phyloP scores from a whole-genome alignment of 108 stramenopile species.

The Stephanodiscus minutulus region DNA sequence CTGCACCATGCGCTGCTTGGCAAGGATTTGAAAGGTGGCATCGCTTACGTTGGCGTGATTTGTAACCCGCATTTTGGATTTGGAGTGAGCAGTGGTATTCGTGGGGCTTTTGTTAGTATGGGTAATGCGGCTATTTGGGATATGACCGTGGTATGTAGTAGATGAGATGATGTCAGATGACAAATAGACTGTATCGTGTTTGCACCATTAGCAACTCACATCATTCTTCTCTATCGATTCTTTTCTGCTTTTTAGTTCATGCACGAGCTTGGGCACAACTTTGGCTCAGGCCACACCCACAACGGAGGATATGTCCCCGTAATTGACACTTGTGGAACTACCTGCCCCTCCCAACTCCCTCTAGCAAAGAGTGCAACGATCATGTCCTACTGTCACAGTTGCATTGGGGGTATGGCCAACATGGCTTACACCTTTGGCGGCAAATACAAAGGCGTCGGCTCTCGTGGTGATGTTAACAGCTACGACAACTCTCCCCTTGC shows the following conservation, averaged over 20 bases:
- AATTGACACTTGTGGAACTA: conserved; percentile 13
- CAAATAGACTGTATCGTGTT: no score
- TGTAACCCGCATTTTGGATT: background rate
- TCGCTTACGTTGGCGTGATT: no score
- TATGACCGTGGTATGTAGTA: background rate
- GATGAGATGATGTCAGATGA: no score
- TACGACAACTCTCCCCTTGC: conserved; percentile 3
- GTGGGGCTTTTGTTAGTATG: background rate
- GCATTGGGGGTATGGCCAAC: background rate
- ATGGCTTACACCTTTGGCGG: conserved; percentile 15
- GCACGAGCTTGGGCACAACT: conserved; percentile 7
- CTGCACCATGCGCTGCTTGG: conserved; percentile 4
- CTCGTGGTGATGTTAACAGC: background rate
- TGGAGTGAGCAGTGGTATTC: background rate
- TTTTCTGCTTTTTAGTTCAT: background rate
- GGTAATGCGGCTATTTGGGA: conserved; percentile 5
- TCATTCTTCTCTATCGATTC: background rate
- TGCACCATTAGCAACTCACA: no score
- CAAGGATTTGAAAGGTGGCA: no score
- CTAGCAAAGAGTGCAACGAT: background rate
- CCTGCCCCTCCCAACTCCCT: background rate
- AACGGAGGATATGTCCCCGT: background rate
- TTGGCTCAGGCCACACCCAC: no score
- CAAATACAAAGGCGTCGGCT: background rate
- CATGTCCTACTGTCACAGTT: conserved; percentile 11